Base-by-base conservation (phyloP, 2,329 filamentous ascomycete species). In the Cladosporium sp. region DNA sequence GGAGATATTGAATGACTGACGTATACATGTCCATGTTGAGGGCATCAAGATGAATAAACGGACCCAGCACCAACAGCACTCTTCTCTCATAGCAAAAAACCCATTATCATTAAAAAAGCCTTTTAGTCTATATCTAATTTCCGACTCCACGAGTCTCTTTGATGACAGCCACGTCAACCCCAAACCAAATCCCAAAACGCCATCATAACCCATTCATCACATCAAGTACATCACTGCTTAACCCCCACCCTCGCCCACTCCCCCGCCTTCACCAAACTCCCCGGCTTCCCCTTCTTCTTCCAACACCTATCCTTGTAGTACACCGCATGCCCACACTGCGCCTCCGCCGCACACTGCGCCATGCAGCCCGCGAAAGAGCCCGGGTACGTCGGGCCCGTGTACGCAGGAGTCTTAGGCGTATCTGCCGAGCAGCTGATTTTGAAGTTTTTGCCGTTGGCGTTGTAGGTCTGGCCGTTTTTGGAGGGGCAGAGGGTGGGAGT, bases 271-370 rank as follows among this genome's bases (percentile, higher is more conserved):
- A 28, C 51, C 30, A 64, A 7, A 3, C 36, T n/a, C 10, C 51
- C 28, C 30, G 60, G 60, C 61, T 21, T 47, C 4, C 61, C 61
- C 36, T 57, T 64, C 51, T 64, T 64, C 61, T 64, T 64, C 61
- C 61, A 64, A 34, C 61, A 64, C 38, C 44, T 64, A 11, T 64
- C 61, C 21, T 57, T 57, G 26, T 12, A 64, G 18, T 30, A 57
- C 34, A 64, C 61, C 15, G 26, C 61, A 38, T 64, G 61, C 24
- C 61, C 61, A n/a, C 61, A 64, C 61, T 57, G 51, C 10, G 24
- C 38, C 34, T 64, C 61, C 2, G 24, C 26, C 3, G 61, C 61
- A 34, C 61, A 64, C 36, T 64, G 28, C 26, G 49, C 49, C 14
- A 64, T 64, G 26, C 61, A 64, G 2, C 14, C 36, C 15, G 34